Evolutionary conservation across 805 yeast genomes (phyloP).

Genomic region (Saturnispora diversa): DNA sequence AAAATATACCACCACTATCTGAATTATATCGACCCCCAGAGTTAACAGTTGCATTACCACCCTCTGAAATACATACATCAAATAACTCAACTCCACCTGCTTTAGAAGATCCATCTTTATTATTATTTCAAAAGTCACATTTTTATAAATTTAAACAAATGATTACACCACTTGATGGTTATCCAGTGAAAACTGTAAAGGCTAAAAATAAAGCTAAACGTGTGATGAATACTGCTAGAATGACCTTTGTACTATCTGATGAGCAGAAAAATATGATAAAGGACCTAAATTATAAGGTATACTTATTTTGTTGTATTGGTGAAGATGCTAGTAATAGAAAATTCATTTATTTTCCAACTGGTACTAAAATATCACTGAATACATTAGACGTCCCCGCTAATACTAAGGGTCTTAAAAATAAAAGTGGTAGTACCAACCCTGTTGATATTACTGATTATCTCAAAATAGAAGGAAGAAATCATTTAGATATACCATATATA

Average conservation of each 20-base stretch:
- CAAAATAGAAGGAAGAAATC: slow-evolving; percentile 28
- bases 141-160: slow-evolving; percentile 44
- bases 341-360: slow-evolving; percentile 58
- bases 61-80: background rate
- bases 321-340: slow-evolving; percentile 20
- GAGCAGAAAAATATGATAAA: slow-evolving; percentile 36
- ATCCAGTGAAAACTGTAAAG: slow-evolving; percentile 3
- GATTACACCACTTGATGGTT: slow-evolving; percentile 35
- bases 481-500: slow-evolving; percentile 48
- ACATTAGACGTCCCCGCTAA: slow-evolving; percentile 40
- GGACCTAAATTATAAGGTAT: slow-evolving; percentile 33
- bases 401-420: slow-evolving; percentile 68
- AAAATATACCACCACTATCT: slow-evolving; percentile 5
- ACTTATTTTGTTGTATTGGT: slow-evolving; percentile 47
- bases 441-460: slow-evolving; percentile 59
- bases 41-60: too few species aligned
- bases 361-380: slow-evolving; percentile 61
- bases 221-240: slow-evolving; percentile 25
- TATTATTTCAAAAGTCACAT: slow-evolving; percentile 42
- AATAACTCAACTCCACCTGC: background rate
- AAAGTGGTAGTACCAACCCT: slow-evolving; percentile 73
- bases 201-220: background rate
- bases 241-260: slow-evolving; percentile 36
- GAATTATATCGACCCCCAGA: background rate
- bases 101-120: slow-evolving; percentile 30